phyloP scores from a whole-genome alignment of 106 monocot species.

The Agapanthus africanus region DNA sequence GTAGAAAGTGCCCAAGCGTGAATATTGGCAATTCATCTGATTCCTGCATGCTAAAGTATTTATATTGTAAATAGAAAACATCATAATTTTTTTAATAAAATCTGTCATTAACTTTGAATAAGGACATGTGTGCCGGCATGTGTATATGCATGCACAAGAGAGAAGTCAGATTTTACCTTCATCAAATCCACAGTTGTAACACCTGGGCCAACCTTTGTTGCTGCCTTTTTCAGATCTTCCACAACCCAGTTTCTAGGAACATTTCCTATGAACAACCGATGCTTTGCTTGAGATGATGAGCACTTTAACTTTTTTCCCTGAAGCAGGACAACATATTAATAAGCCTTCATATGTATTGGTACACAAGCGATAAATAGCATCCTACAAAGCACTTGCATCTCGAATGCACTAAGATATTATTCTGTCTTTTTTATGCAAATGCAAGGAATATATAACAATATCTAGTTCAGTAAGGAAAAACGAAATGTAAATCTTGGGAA shows the following conservation, averaged over 20 bases:
- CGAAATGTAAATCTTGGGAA: neutral
- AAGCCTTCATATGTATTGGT: neutral
- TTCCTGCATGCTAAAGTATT: no score
- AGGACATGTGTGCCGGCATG: neutral
- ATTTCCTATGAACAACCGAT: constrained; percentile 81
- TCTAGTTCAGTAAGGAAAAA: neutral
- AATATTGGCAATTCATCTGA: no score
- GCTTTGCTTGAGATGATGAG: constrained; percentile 74
- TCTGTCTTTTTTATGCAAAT: neutral
- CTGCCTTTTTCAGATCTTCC: constrained; percentile 60
- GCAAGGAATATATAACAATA: neutral
- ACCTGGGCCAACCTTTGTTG: constrained; percentile 64
- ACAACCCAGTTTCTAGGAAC: constrained; percentile 66
- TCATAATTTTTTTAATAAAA: no score
- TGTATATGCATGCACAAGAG: neutral
- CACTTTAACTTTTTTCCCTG: constrained; percentile 83
- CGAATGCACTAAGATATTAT: neutral
- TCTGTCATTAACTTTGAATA: no score
- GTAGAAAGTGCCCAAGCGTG: no score
- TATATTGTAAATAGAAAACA: no score
- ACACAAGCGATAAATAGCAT: neutral
- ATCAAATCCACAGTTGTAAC: constrained; percentile 54
- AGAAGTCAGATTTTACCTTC: constrained; percentile 37
- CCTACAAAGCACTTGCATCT: neutral
- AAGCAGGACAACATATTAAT: neutral